Percentiles rank a stretch among this genome's conserved stretches.
These are phyloP conservation scores for Elsinoe fawcettii DNA, from an alignment of 2,329 filamentous ascomycete genomes.

Conservation along the genomic window DNA sequence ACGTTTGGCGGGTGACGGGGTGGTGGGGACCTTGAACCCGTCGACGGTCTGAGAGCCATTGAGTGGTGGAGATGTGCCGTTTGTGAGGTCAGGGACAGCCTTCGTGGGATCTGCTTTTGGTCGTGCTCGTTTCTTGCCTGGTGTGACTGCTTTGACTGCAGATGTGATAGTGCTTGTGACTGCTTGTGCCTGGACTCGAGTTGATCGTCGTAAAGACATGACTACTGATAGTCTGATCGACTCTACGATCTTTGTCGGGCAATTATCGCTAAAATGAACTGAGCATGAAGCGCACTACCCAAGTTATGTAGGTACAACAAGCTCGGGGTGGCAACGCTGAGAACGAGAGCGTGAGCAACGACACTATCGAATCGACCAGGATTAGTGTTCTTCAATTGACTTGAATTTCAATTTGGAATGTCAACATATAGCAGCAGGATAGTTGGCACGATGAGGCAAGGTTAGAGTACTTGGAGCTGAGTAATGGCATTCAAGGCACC, in stretches of 20 bases:
- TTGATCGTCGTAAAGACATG: conserved; percentile 49
- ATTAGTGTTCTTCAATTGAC: neutral
- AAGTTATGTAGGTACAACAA: too few relatives aligned
- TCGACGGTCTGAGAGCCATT: neutral
- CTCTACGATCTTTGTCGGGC: too few relatives aligned
- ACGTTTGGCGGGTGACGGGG: conserved; percentile 22
- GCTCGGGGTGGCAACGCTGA: too few relatives aligned
- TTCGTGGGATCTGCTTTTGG: neutral
- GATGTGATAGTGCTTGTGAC: conserved; percentile 9
- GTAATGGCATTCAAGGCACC: neutral
- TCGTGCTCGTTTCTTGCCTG: conserved; percentile 1
- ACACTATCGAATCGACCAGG: too few relatives aligned
- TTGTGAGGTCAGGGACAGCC: neutral
- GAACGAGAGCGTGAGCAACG: too few relatives aligned
- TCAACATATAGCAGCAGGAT: neutral
- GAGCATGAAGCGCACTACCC: too few relatives aligned
- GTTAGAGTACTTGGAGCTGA: neutral
- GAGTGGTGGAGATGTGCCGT: neutral
- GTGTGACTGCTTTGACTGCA: conserved; percentile 11
- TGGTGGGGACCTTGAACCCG: conserved; percentile 24
- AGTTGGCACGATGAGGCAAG: neutral
- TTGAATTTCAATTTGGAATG: neutral
- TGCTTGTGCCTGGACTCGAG: conserved; percentile 32
- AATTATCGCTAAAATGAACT: neutral
- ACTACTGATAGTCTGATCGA: conserved; percentile 15